Evolutionary conservation across 441 rosid genomes (phyloP), one percentile per base, ranked within the genome.

Genomic region (Pelargonium australe): DNA sequence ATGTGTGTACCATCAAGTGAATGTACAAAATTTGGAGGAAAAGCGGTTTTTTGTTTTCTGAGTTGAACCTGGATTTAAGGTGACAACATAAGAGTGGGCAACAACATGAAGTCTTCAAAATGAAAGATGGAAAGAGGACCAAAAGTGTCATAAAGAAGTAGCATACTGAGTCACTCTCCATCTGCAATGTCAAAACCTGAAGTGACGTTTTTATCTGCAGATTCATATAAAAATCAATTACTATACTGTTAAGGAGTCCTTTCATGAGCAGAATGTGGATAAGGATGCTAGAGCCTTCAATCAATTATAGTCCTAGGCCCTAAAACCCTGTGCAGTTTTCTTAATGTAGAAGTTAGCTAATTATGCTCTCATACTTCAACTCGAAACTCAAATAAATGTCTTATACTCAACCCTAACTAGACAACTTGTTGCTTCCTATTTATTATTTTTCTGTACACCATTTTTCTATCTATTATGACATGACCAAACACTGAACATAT

Each of bases 1-100:
- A 95, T 91, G 86, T 95, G 99, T 66, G 99, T 81, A 62, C 99
- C 94, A 13, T 95, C 97, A 67, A 95, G 86, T 0, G 99, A 94
- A 84, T 95, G 99, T 66, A 95, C 96, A 76, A 85, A 95, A 72
- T 95, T 95, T 3, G 97, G 99, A 74, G 97, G 97, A 71, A 95
- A 95, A 10, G 99, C 99, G 65, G 96, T 86, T 82, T 91, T 88
- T 83, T 95, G 97, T 82, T 84, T 88, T 80, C 95, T 86, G 66
- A 78, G 85, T 68, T 83, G 80, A 71, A 91, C 91, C 99, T 95
- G 86, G 61, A 10, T 64, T 68, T 63, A 16, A 75, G 65, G 67
- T n/a, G n/a, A 45, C 69, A 51, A 25, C 20, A 8, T 14, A 53
- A 9, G 40, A 72, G 11, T 51, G 58, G 8, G 43, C 45, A 60